Evolutionary conservation across 495 filamentous ascomycete species (phyloP).

Genomic region (Thermothielavioides terrestris): DNA sequence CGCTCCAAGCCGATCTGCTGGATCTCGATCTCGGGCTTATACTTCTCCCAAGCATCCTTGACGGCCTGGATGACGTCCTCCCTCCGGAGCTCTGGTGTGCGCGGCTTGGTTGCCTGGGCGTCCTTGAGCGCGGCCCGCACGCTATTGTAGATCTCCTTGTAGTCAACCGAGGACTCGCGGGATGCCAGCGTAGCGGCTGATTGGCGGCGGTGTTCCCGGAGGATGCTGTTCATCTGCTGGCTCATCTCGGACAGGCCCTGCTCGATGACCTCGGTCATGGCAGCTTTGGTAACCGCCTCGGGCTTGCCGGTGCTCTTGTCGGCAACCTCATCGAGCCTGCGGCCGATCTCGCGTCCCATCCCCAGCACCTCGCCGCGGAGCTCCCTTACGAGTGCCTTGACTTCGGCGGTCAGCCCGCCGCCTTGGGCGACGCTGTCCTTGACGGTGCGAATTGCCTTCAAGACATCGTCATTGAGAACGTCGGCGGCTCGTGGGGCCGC

Average conservation of each 20-base stretch:
- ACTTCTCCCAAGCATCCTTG: constrained; percentile 79
- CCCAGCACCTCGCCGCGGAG: constrained; percentile 86
- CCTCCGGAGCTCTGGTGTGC: constrained; percentile 40
- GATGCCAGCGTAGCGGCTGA: constrained; percentile 35
- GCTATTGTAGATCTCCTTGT: constrained; percentile 71
- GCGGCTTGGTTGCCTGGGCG: constrained; percentile 40
- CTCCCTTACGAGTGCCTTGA: constrained; percentile 82
- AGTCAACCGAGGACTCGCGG: constrained; percentile 44
- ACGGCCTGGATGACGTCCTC: constrained; percentile 82
- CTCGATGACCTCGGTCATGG: constrained; percentile 69
- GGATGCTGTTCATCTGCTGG: constrained; percentile 64
- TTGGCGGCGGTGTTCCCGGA: constrained; percentile 66
- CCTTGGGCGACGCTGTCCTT: constrained; percentile 80
- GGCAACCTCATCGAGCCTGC: constrained; percentile 62
- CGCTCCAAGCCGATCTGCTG: constrained; percentile 82
- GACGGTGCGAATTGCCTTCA: constrained; percentile 69
- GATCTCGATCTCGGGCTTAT: constrained; percentile 83
- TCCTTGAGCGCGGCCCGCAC: constrained; percentile 72
- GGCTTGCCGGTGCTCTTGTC: constrained; percentile 43
- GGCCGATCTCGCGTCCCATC: constrained; percentile 81
- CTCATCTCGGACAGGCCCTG: constrained; percentile 71
- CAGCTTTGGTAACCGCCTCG: constrained; percentile 49
- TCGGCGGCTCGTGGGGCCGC: constrained; percentile 30
- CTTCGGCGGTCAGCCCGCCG: constrained; percentile 77
- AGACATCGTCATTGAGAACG: constrained; percentile 56